phyloP scores from a whole-genome alignment of 2,329 filamentous ascomycete species.

The Aspergillus uvarum region DNA sequence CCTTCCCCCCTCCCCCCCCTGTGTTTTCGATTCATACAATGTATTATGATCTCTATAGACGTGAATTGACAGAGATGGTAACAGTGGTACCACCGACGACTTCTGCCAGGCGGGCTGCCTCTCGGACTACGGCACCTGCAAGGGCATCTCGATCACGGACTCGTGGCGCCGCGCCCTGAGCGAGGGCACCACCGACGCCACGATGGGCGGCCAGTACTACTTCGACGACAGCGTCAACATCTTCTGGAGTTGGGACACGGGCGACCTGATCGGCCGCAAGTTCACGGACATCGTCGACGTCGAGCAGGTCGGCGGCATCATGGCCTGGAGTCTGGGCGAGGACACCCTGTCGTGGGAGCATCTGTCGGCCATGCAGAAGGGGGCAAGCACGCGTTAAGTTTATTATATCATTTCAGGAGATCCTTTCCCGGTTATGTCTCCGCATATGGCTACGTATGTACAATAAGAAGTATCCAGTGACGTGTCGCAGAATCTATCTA shows the following conservation, averaged over 20 bases:
- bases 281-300: conserved; percentile 59
- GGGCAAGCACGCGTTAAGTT: conserved; percentile 11
- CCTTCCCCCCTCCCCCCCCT: neutral
- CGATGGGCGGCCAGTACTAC: conserved; percentile 65
- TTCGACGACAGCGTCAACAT: conserved; percentile 59
- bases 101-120: conserved; percentile 36
- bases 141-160: conserved; percentile 51
- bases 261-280: conserved; percentile 60
- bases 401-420: too few relatives aligned
- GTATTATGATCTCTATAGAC: conserved; percentile 4
- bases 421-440: too few relatives aligned
- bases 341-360: conserved; percentile 53
- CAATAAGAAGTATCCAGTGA: neutral
- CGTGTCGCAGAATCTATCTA: too few relatives aligned
- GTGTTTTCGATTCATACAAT: neutral
- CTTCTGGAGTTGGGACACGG: conserved; percentile 76
- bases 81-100: conserved; percentile 34
- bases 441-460: neutral
- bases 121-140: conserved; percentile 42
- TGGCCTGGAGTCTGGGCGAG: conserved; percentile 74
- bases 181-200: conserved; percentile 57
- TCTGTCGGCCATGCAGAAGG: conserved; percentile 44
- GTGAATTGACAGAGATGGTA: conserved; percentile 7
- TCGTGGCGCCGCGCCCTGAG: conserved; percentile 60
- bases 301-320: conserved; percentile 65